These are phyloP conservation scores for Podila minutissima DNA, from an alignment of 192 early-diverging fungal species.

Conservation along the genomic window DNA sequence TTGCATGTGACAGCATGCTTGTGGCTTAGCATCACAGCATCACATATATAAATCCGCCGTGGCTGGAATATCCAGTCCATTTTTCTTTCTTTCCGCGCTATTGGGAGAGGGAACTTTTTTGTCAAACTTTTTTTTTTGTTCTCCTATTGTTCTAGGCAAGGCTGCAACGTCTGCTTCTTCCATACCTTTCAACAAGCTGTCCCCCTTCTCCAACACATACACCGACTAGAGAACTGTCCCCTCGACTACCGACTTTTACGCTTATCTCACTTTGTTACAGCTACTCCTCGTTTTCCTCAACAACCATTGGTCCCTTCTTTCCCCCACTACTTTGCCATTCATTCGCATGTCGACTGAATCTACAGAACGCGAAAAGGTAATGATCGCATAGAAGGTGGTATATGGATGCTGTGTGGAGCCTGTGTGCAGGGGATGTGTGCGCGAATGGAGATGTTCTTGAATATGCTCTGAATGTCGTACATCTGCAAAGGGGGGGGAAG, in stretches of 20 bases:
- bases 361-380: slow-evolving; percentile 4
- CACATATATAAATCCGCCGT: too few relatives aligned
- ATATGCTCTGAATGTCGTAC: too few relatives aligned
- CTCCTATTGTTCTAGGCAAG: neutral
- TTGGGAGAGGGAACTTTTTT: neutral
- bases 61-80: neutral
- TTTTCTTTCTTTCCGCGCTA: neutral
- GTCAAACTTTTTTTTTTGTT: neutral
- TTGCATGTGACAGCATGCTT: too few relatives aligned
- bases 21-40: too few relatives aligned
- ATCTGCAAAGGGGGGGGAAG: too few relatives aligned
- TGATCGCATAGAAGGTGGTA: neutral
- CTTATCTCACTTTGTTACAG: too few relatives aligned
- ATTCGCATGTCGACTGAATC: neutral
- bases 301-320: neutral
- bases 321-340: neutral
- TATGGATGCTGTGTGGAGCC: neutral
- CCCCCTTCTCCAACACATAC: too few relatives aligned
- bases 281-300: neutral
- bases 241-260: too few relatives aligned
- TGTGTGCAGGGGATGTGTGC: neutral
- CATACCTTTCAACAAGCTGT: neutral
- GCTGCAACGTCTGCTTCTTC: neutral
- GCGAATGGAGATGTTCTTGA: neutral
- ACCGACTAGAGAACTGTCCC: too few relatives aligned